These are phyloP conservation scores for Bisporella sp. DNA, from an alignment of 2,329 filamentous ascomycete genomes.

Conservation along the genomic window DNA sequence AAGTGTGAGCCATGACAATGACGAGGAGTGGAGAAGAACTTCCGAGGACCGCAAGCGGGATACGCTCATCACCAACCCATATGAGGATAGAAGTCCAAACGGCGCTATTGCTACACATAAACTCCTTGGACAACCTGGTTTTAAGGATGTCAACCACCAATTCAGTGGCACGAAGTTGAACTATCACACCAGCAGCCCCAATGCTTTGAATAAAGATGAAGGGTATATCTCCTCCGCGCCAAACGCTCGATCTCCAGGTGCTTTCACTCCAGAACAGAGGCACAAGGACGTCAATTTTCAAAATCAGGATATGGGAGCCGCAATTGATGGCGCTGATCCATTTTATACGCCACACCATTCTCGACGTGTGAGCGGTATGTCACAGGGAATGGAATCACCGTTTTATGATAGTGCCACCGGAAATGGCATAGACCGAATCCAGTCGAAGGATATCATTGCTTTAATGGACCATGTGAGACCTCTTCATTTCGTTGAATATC, in stretches of 20 bases:
- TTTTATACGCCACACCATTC: slow-evolving; percentile 54
- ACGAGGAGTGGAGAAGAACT: slow-evolving; percentile 56
- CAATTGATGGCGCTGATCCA: slow-evolving; percentile 51
- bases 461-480: slow-evolving; percentile 85
- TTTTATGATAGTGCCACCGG: slow-evolving; percentile 88
- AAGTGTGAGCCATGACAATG: slow-evolving; percentile 43
- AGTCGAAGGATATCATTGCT: slow-evolving; percentile 93
- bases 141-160: slow-evolving; percentile 30
- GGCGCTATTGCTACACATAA: slow-evolving; percentile 33
- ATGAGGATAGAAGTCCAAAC: slow-evolving; percentile 57
- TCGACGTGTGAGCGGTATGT: slow-evolving; percentile 79
- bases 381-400: slow-evolving; percentile 83
- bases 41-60: slow-evolving; percentile 59
- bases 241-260: slow-evolving; percentile 45
- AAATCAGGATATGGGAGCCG: slow-evolving; percentile 42
- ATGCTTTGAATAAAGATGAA: slow-evolving; percentile 66
- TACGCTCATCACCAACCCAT: slow-evolving; percentile 60
- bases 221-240: slow-evolving; percentile 77
- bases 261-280: slow-evolving; percentile 37
- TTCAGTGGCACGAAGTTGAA: slow-evolving; percentile 31
- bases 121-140: slow-evolving; percentile 33
- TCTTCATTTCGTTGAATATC: not conserved
- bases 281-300: slow-evolving; percentile 40
- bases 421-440: slow-evolving; percentile 80
- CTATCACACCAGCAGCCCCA: slow-evolving; percentile 40